A percentile compares a stretch with the other conserved stretches of the same genome.
phyloP scores from a whole-genome alignment of 441 rosid species.

The Erysimum cheiri region DNA sequence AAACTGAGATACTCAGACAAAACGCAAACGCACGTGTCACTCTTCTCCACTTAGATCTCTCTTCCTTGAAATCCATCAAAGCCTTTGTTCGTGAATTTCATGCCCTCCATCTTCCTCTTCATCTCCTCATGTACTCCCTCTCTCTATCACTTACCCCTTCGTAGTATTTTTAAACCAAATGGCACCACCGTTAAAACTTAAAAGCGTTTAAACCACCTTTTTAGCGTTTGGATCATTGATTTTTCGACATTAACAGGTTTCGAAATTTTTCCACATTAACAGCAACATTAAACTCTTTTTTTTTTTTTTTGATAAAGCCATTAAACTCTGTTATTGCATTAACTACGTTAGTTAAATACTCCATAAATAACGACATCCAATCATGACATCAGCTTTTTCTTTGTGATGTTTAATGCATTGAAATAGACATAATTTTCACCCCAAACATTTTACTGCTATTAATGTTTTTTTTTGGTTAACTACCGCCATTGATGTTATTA shows the following conservation, averaged over 20 bases:
- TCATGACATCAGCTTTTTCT: neutral
- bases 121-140: slow-evolving; percentile 63
- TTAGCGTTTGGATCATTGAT: slow-evolving; percentile 21
- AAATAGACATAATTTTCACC: neutral
- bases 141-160: too few relatives aligned
- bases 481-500: neutral
- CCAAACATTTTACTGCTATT: neutral
- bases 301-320: neutral
- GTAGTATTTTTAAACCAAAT: too few relatives aligned
- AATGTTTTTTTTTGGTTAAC: too few relatives aligned
- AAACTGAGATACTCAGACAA: slow-evolving; percentile 48
- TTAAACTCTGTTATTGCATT: neutral
- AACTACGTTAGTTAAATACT: too few relatives aligned
- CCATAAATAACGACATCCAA: neutral
- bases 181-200: too few relatives aligned
- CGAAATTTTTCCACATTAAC: neutral
- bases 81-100: slow-evolving; percentile 60
- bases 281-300: neutral
- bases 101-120: slow-evolving; percentile 70
- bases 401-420: slow-evolving; percentile 14
- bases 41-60: slow-evolving; percentile 65
- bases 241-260: neutral
- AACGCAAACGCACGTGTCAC: slow-evolving; percentile 60
- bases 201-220: slow-evolving; percentile 8
- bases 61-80: slow-evolving; percentile 66